A percentile compares a stretch with the other conserved stretches of the same genome.
Evolutionary conservation across 164 flowering plant genomes (phyloP).

Genomic region (Aristolochia californica): DNA sequence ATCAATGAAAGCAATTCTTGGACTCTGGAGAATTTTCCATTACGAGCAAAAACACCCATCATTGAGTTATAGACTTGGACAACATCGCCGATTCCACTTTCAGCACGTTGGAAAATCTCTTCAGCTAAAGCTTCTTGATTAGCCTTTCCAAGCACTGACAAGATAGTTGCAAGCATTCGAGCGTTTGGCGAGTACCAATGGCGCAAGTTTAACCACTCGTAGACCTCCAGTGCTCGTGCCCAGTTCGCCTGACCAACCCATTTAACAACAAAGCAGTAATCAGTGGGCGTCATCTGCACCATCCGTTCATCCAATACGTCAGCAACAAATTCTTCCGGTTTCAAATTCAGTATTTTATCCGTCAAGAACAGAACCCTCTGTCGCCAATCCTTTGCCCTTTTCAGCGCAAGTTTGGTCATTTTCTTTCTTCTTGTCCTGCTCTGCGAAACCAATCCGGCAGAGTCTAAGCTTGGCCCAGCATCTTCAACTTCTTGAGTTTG

Average conservation of each 20-base stretch:
- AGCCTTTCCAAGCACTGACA: slow-evolving; percentile 81
- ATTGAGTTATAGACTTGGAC: slow-evolving; percentile 90
- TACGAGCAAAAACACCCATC: slow-evolving; percentile 93
- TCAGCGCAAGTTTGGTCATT: slow-evolving; percentile 73
- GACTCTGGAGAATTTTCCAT: slow-evolving; percentile 58
- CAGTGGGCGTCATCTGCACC: slow-evolving; percentile 89
- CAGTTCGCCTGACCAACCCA: slow-evolving; percentile 74
- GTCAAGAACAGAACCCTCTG: slow-evolving; percentile 61
- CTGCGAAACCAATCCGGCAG: slow-evolving; percentile 31
- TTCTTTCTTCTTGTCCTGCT: slow-evolving; percentile 59
- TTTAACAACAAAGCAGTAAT: slow-evolving; percentile 81
- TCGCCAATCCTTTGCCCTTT: slow-evolving; percentile 85
- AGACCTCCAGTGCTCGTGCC: slow-evolving; percentile 86
- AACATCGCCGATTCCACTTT: slow-evolving; percentile 34
- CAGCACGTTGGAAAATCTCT: slow-evolving; percentile 56
- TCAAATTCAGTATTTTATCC: slow-evolving; percentile 49
- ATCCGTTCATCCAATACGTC: slow-evolving; percentile 63
- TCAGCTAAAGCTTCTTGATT: slow-evolving; percentile 70
- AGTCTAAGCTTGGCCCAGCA: neutral
- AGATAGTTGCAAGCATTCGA: slow-evolving; percentile 78
- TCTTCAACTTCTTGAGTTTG: neutral
- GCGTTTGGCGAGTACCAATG: slow-evolving; percentile 80
- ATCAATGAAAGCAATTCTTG: slow-evolving; percentile 61
- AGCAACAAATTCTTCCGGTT: slow-evolving; percentile 58
- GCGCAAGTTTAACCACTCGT: slow-evolving; percentile 82